These are phyloP conservation scores for Nicotiana otophora DNA, from an alignment of 257 asterid genomes.

Conservation along the genomic window DNA sequence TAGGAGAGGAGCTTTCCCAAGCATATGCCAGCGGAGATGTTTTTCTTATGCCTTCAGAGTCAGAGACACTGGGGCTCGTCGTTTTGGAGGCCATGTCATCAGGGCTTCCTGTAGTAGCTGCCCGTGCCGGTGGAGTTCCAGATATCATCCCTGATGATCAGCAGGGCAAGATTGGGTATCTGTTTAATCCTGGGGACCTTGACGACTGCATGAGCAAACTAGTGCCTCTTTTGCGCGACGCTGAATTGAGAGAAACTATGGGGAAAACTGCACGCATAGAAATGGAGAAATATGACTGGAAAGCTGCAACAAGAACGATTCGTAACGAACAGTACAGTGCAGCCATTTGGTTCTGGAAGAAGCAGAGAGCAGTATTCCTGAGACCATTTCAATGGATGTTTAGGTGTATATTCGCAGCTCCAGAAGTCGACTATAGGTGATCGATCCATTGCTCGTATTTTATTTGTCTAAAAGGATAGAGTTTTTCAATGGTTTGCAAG, in stretches of 20 bases:
- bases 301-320: constrained; percentile 75
- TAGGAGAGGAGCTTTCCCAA: constrained; percentile 90
- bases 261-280: constrained; percentile 80
- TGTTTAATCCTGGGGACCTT: constrained; percentile 72
- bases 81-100: constrained; percentile 98
- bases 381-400: constrained; percentile 74
- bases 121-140: constrained; percentile 96
- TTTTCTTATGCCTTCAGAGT: constrained; percentile 89
- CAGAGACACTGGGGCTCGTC: constrained; percentile 88
- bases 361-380: constrained; percentile 50
- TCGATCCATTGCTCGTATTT: not conserved
- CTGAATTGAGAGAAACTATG: constrained; percentile 54
- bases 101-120: constrained; percentile 91
- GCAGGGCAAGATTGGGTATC: constrained; percentile 75
- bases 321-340: constrained; percentile 76
- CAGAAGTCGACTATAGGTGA: constrained; percentile 33
- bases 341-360: constrained; percentile 91
- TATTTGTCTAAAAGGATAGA: not conserved
- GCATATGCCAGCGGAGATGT: constrained; percentile 96
- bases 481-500: not conserved
- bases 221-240: constrained; percentile 48
- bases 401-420: constrained; percentile 26
- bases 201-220: constrained; percentile 84
- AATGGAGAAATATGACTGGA: constrained; percentile 90
- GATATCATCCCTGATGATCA: constrained; percentile 83